Evolutionary conservation across 805 yeast genomes (phyloP).

Genomic region (Wickerhamiella azyma): DNA sequence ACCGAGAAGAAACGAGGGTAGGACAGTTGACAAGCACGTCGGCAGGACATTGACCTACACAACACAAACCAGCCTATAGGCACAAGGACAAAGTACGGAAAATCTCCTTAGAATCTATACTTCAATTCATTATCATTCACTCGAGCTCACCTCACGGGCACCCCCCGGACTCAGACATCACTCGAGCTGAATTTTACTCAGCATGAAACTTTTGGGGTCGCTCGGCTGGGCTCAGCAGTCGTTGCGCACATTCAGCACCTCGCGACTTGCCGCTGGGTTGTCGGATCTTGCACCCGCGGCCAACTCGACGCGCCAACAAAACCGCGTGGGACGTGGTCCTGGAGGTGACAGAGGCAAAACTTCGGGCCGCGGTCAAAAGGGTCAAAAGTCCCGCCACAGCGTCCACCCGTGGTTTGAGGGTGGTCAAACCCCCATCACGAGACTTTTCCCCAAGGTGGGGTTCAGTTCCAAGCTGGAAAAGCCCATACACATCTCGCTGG

Average conservation of each 20-base stretch:
- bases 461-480: conserved; percentile 35
- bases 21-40: no score
- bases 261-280: conserved; percentile 7
- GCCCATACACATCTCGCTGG: conserved; percentile 44
- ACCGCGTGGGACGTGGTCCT: conserved; percentile 91
- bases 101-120: no score
- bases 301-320: conserved; percentile 24
- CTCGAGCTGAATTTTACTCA: no score
- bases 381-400: conserved; percentile 90
- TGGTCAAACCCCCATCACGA: conserved; percentile 90
- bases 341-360: conserved; percentile 82
- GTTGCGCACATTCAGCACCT: conserved; percentile 8
- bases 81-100: no score
- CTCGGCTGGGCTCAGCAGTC: no score
- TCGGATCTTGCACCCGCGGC: conserved; percentile 22
- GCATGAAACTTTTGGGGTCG: background rate
- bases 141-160: no score
- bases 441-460: conserved; percentile 78
- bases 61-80: no score
- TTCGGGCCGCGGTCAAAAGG: conserved; percentile 94
- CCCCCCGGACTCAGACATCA: no score
- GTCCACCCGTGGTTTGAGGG: conserved; percentile 95
- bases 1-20: no score
- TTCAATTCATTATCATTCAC: no score
- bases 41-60: no score